Base-by-base conservation (phyloP, 495 filamentous ascomycete species). In the Xylaria palmicola region DNA sequence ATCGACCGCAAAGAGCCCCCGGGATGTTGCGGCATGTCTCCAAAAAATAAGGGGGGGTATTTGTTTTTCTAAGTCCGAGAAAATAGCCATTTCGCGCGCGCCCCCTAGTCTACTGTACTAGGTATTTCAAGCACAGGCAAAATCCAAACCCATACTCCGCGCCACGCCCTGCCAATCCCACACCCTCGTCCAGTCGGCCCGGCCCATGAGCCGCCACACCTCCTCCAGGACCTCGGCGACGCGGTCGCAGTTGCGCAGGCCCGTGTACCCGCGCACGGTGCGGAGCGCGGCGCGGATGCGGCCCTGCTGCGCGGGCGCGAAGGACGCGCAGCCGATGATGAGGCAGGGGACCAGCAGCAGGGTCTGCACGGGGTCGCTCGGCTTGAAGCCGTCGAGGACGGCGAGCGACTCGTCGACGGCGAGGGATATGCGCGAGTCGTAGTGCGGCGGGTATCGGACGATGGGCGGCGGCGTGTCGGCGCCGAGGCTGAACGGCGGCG, bases 151-250 rank as follows among this genome's bases (percentile, higher is more conserved):
- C 81, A 92, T 86, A 22, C 82, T 74, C 36, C 81, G 78, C 41
- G 92, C 91, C 54, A 96, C 88, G 44, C 82, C 84, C 68, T 95
- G 90, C 92, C 92, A 96, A 72, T 97, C 92, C 92, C 92, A 97
- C 29, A 81, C 84, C 50, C 83, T 86, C 34, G 83, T 77, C 74
- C 92, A 90, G 27, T 87, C 83, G 13, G 85, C 87, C 4, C 68
- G 77, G 61, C 90, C 89, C 91, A 97, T 96, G 34, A 91, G 77
- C 47, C 84, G 79, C 92, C 92, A 97, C 6, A 96, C 80, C 52
- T 83, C 83, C 67, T 90, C 80, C n/a, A 97, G 87, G 6, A 96
- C 86, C 59, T 86, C 80, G 49, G 85, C 77, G 10, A 89, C 90
- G 36, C 85, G 85, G 62, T 90, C 86, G 56, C 93, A 89, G 68